Percentiles rank a stretch among this genome's conserved stretches.
Evolutionary conservation across 495 filamentous ascomycete species (phyloP).

Genomic region (Tuber umbilicatum): DNA sequence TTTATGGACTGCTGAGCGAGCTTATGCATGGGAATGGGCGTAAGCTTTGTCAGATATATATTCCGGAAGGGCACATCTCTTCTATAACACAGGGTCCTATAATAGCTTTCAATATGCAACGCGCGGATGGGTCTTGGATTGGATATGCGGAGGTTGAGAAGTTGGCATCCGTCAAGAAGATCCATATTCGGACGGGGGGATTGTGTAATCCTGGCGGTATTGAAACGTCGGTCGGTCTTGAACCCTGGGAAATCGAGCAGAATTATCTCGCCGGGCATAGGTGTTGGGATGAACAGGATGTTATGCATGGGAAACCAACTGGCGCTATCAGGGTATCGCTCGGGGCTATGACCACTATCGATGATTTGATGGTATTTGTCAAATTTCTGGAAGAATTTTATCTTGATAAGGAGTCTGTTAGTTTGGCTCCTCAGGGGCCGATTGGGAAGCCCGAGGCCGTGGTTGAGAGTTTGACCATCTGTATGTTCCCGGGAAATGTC

Average conservation of each 20-base stretch:
- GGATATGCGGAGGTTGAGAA: conserved; percentile 79
- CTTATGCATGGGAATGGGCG: conserved; percentile 64
- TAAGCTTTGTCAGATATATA: conserved; percentile 43
- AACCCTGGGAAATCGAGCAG: conserved; percentile 68
- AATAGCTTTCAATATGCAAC: conserved; percentile 74
- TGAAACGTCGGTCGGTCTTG: conserved; percentile 58
- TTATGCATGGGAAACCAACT: conserved; percentile 75
- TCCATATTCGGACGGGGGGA: conserved; percentile 78
- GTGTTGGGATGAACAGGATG: conserved; percentile 71
- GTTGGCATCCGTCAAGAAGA: conserved; percentile 65
- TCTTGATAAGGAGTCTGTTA: conserved; percentile 47
- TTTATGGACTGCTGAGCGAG: conserved; percentile 54
- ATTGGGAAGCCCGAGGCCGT: conserved; percentile 22
- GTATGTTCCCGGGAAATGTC: conserved; percentile 11
- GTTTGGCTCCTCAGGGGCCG: conserved; percentile 14
- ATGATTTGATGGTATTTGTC: conserved; percentile 66
- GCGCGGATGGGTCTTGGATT: conserved; percentile 61
- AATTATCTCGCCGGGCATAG: conserved; percentile 76
- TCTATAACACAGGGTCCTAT: conserved; percentile 61
- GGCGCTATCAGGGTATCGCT: conserved; percentile 79
- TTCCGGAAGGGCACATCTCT: conserved; percentile 35
- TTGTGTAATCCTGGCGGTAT: conserved; percentile 90
- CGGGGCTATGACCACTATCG: conserved; percentile 76
- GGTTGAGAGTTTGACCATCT: conserved; percentile 60
- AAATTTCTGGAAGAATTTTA: conserved; percentile 74